Evolutionary conservation across 345 rosid species (phyloP).

Genomic region (Brassica carinata): DNA sequence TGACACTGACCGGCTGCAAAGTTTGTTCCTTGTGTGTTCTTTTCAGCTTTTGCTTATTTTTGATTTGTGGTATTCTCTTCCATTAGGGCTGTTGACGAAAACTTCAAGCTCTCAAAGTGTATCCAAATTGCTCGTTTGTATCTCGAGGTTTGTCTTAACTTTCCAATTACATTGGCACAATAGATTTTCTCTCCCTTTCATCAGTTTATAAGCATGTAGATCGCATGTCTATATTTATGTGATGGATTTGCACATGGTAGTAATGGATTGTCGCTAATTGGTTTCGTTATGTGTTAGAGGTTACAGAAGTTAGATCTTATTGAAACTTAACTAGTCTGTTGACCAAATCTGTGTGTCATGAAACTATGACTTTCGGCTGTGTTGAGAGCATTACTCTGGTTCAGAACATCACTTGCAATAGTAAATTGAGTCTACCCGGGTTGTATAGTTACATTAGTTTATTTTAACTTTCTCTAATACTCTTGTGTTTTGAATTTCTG

Average conservation of each 20-base stretch:
- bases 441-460: background rate
- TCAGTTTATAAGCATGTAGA: constrained; percentile 1
- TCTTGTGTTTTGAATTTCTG: constrained; percentile 31
- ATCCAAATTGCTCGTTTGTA: constrained; percentile 95
- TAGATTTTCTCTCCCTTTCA: constrained; percentile 12
- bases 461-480: background rate
- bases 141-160: constrained; percentile 69
- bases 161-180: background rate
- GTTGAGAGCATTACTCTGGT: background rate
- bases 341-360: constrained; percentile 5
- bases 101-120: constrained; percentile 87
- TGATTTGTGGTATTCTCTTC: constrained; percentile 24
- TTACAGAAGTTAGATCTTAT: background rate
- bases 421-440: background rate
- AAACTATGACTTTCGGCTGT: background rate
- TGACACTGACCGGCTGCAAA: background rate
- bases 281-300: background rate
- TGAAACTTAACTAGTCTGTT: constrained; percentile 1
- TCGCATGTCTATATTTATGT: background rate
- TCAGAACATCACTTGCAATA: background rate
- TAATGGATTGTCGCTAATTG: background rate
- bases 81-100: constrained; percentile 80
- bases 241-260: background rate
- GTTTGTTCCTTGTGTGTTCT: background rate
- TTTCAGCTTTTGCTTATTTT: background rate